Evolutionary conservation across 2,329 filamentous ascomycete genomes (phyloP), one percentile per base, ranked within the genome.

Genomic region (Raffaelea ambrosiae): DNA sequence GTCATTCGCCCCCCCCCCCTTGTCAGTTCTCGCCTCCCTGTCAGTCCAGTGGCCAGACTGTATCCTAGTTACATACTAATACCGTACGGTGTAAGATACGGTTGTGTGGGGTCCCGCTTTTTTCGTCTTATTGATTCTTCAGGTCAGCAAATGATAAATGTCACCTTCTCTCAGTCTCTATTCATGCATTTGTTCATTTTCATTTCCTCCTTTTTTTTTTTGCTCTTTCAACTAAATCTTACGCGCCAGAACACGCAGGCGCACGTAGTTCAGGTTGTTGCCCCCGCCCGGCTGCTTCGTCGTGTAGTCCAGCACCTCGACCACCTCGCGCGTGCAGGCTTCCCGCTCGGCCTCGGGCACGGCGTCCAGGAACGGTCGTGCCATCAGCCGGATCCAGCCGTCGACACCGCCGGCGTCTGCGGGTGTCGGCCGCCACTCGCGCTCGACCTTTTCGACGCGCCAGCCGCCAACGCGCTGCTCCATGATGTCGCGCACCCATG

Each of bases 301-400:
- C 3, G 82, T 72, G 26, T 67, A 67, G 54, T 76, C 67, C 50
- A 85, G 59, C 4, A 79, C 64, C 43, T 75, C 71, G 9, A 71
- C 70, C 5, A 76, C 71, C 63, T 83, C 77, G 55, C 58, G 65
- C 3, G 82, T 69, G 5, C 67, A 72, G 40, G 61, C 67, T 51
- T 83, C 79, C 52, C 75, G 71, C 62, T 69, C 63, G 42, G 57
- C 67, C 36, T 42, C 44, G 2, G 63, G 59, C 9, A 84, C 59
- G 2, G 63, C 67, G 53, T 82, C 76, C 48, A 86, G 66, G 43
- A 82, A 73, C 53, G 67, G 63, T 51, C 72, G 76, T 2, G 74
- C 81, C 71, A 86, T 82, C 51, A 86, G 61, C 55, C 75, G 65
- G 22, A 84, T 66, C 83, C 83, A 87, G 2, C 80, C 83, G 47